Percentiles rank a stretch among this genome's conserved stretches.
phyloP scores from a whole-genome alignment of 1,139 yeast species.

The Pneumocystis jirovecii region DNA sequence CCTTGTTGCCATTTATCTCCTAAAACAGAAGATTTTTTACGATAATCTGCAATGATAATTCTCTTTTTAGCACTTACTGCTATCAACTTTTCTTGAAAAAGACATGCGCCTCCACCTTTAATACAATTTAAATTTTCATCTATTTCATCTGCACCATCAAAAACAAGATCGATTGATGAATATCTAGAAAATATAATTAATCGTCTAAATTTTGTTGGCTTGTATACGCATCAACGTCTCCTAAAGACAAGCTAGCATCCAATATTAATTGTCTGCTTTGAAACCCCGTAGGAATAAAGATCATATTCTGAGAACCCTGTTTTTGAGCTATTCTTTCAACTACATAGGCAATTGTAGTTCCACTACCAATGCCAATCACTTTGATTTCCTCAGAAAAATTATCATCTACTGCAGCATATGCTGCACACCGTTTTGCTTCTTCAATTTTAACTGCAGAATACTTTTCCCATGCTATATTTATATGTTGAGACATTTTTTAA shows the following conservation, averaged over 20 bases:
- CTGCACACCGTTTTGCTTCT: constrained; percentile 69
- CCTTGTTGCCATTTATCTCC: constrained; percentile 83
- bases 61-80: constrained; percentile 67
- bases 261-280: constrained; percentile 79
- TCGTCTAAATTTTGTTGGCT: background rate
- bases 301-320: constrained; percentile 29
- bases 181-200: constrained; percentile 18
- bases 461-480: background rate
- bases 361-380: constrained; percentile 89
- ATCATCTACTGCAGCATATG: constrained; percentile 83
- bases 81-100: constrained; percentile 89
- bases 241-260: constrained; percentile 63
- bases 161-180: constrained; percentile 63
- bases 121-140: constrained; percentile 68
- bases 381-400: constrained; percentile 57
- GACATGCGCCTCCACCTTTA: constrained; percentile 98
- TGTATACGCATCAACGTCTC: constrained; percentile 60
- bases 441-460: constrained; percentile 26
- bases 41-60: constrained; percentile 80
- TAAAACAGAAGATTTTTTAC: constrained; percentile 54
- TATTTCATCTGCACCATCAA: constrained; percentile 98
- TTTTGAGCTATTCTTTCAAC: constrained; percentile 71
- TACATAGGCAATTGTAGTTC: constrained; percentile 88
- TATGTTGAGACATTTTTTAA: background rate
- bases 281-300: constrained; percentile 92